Evolutionary conservation across 352 stramenopile genomes (phyloP).

Genomic region (Globisporangium alternatum): DNA sequence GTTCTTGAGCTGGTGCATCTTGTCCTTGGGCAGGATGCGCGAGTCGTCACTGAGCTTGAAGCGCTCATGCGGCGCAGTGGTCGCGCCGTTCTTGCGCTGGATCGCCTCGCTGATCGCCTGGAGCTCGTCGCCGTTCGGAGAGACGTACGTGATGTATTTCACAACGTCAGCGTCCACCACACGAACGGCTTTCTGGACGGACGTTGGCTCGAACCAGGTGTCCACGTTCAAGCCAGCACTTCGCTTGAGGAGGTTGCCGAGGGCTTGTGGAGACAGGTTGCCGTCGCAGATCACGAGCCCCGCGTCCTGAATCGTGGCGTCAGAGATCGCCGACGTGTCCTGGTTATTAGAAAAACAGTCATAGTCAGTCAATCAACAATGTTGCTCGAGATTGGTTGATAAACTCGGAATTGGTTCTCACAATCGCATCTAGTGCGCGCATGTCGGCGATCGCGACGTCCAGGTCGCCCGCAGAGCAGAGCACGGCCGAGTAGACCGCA

Average conservation of each 20-base stretch:
- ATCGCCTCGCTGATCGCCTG: slow-evolving; percentile 68
- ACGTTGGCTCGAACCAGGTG: slow-evolving; percentile 85
- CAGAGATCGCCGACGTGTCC: slow-evolving; percentile 40
- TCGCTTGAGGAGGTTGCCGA: slow-evolving; percentile 50
- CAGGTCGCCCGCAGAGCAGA: slow-evolving; percentile 75
- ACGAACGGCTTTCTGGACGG: slow-evolving; percentile 74
- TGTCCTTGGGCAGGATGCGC: slow-evolving; percentile 32
- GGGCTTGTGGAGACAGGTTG: slow-evolving; percentile 53
- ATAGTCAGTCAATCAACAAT: background rate
- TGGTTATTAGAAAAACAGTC: slow-evolving; percentile 11
- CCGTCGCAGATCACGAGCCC: slow-evolving; percentile 73
- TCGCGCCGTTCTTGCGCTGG: slow-evolving; percentile 24
- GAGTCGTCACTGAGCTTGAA: slow-evolving; percentile 55
- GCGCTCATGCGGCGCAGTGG: slow-evolving; percentile 27
- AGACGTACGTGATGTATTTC: slow-evolving; percentile 61
- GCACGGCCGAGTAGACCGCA: slow-evolving; percentile 83
- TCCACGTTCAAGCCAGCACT: slow-evolving; percentile 34
- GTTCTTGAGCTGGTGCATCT: slow-evolving; percentile 61
- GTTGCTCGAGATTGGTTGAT: background rate
- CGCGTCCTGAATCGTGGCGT: slow-evolving; percentile 44
- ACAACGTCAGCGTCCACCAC: slow-evolving; percentile 51
- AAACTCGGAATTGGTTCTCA: slow-evolving; percentile 22
- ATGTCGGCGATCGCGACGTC: slow-evolving; percentile 87
- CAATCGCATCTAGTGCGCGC: slow-evolving; percentile 71
- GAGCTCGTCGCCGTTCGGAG: slow-evolving; percentile 76